Evolutionary conservation across 148 eudicot genomes (phyloP), one percentile per base, ranked within the genome.

Genomic region (Polygonum aviculare): DNA sequence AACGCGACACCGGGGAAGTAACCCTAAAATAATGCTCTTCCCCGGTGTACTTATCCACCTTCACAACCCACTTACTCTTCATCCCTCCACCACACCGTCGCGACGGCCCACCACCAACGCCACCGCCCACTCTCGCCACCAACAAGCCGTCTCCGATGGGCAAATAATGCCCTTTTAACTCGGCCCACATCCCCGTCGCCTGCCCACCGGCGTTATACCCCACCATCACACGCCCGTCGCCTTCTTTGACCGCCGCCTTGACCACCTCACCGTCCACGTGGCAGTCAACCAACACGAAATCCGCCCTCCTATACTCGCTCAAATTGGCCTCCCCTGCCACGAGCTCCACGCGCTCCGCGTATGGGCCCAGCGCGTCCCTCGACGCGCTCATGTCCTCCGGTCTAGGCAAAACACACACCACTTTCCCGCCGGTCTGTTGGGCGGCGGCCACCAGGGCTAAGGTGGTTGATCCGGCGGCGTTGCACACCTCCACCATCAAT

Each of bases 11-110:
- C 51, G 84, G 74, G 55, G 22, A 73, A 83, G 78, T 73, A 26
- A 82, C 78, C 81, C 85, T 75, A 82, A 77, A 84, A 33, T 82
- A 85, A 82, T 84, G 87, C 47, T 84, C 85, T 69, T 84, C 87
- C 19, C 87, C 84, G 1, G 87, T 84, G 33, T 77, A 81, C 40
- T 79, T 77, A 69, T 84, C 87, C 52, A 84, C 82, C 62, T 79
- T 84, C 45, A 82, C 83, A 22, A 84, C 62, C 87, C 87, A 84
- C 73, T 70, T 82, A 57, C 85, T 82, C 78, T 44, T 81, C 77
- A 78, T 18, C 73, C 57, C 41, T 63, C 51, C 14, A 48, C 60
- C 33, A n/a, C 63, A 57, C 3, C 63, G 31, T 33, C 63, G 11
- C 63, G 26, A 49, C 52, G 16, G 3, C 14, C 55, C 55, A 50